These are phyloP conservation scores for Macadamia tetraphylla DNA, from an alignment of 164 flowering plant genomes.

Conservation along the genomic window DNA sequence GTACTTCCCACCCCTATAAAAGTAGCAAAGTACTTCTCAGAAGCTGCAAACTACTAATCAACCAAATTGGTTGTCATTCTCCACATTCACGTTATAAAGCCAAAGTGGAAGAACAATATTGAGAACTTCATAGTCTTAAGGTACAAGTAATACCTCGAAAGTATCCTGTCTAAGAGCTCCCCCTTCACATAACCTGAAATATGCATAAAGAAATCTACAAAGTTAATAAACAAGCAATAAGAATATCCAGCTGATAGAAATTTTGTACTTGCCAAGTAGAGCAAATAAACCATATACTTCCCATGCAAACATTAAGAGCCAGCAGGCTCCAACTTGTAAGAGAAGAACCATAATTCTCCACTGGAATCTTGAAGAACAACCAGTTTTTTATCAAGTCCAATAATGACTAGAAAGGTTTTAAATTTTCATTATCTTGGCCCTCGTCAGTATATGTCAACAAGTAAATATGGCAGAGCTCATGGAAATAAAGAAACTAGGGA, in stretches of 20 bases:
- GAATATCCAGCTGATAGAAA: neutral
- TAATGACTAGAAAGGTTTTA: neutral
- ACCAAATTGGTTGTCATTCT: neutral
- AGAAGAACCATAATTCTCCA: neutral
- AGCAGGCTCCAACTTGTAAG: neutral
- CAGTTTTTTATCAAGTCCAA: neutral
- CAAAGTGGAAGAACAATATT: neutral
- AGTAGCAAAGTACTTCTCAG: constrained; percentile 8
- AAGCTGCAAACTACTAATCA: neutral
- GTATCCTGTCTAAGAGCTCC: constrained; percentile 94
- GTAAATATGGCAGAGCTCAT: too few relatives aligned
- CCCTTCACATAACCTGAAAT: constrained; percentile 93
- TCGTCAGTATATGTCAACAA: neutral
- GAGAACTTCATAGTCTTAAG: neutral
- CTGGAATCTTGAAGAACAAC: too few relatives aligned
- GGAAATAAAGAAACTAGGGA: too few relatives aligned
- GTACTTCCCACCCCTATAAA: constrained; percentile 81
- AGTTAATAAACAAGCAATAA: neutral
- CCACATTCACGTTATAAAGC: neutral
- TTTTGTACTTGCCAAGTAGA: neutral
- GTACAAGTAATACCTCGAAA: constrained; percentile 55
- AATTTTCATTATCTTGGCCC: too few relatives aligned
- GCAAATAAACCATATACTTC: neutral
- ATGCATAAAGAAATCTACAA: neutral
- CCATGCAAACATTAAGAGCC: neutral